Evolutionary conservation across 73 alveolate genomes (phyloP).

Genomic region (Blepharisma stoltei): DNA sequence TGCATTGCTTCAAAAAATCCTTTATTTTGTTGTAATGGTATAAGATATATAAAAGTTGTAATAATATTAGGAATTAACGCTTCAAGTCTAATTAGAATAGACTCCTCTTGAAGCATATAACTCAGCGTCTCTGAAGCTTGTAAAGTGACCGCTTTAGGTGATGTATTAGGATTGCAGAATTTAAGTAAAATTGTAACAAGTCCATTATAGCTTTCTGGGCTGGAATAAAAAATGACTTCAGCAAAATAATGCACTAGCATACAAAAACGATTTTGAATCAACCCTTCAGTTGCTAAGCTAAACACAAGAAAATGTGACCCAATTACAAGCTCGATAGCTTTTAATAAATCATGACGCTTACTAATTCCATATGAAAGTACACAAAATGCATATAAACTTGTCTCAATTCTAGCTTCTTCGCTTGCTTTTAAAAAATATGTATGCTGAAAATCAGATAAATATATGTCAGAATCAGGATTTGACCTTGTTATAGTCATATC

Average conservation of each 20-base stretch:
- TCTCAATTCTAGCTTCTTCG: neutral
- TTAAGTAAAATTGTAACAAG: neutral
- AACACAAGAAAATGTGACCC: neutral
- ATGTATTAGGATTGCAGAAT: conserved; percentile 2
- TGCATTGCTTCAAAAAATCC: neutral
- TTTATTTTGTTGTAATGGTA: neutral
- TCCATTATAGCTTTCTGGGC: neutral
- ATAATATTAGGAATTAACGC: neutral
- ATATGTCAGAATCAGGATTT: neutral
- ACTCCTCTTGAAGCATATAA: neutral
- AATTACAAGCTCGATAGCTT: neutral
- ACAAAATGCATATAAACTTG: neutral
- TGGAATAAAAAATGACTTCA: neutral
- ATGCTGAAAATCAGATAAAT: neutral
- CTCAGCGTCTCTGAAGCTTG: conserved; percentile 15
- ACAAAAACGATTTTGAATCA: neutral
- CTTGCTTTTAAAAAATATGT: neutral
- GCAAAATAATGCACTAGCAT: neutral
- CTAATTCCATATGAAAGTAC: neutral
- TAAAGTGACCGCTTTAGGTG: neutral
- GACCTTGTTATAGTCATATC: neutral
- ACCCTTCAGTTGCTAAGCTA: neutral
- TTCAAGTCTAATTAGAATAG: neutral
- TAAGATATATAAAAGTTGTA: neutral
- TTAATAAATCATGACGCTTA: neutral